phyloP scores from a whole-genome alignment of 371 early-diverging fungal species.

The Circinella umbellata region DNA sequence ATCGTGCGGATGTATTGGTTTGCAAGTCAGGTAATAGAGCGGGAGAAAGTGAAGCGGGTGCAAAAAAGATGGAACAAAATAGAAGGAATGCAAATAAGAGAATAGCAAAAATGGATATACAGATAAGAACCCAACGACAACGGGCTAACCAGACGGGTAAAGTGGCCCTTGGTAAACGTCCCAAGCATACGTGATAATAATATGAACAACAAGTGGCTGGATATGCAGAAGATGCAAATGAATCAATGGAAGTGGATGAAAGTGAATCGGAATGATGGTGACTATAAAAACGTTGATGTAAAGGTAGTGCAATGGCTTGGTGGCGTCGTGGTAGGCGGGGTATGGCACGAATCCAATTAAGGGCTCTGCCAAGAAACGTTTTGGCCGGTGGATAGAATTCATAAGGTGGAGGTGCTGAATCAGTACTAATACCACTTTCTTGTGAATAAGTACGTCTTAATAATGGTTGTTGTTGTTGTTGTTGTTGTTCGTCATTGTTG shows the following conservation, averaged over 20 bases:
- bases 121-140: conserved; percentile 31
- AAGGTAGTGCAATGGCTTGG: conserved; percentile 44
- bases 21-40: conserved; percentile 41
- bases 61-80: conserved; percentile 43
- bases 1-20: conserved; percentile 47
- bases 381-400: conserved; percentile 55
- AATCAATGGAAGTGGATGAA: conserved; percentile 26
- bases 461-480: conserved; percentile 15
- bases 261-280: conserved; percentile 17
- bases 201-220: conserved; percentile 34
- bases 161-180: conserved; percentile 27
- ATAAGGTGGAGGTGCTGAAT: conserved; percentile 54
- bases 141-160: conserved; percentile 37
- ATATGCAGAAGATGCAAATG: conserved; percentile 31
- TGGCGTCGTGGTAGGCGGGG: conserved; percentile 48
- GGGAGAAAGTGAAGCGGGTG: conserved; percentile 31
- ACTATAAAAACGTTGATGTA: conserved; percentile 16
- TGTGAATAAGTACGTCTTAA: conserved; percentile 29
- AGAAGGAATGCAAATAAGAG: conserved; percentile 40
- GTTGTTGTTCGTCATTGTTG: not conserved
- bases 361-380: conserved; percentile 41
- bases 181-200: conserved; percentile 23
- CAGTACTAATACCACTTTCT: conserved; percentile 46
- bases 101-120: conserved; percentile 32
- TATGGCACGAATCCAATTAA: conserved; percentile 50